These are phyloP conservation scores for Pseudogymnoascus sp. DNA, from an alignment of 2,329 filamentous ascomycete genomes.

Conservation along the genomic window DNA sequence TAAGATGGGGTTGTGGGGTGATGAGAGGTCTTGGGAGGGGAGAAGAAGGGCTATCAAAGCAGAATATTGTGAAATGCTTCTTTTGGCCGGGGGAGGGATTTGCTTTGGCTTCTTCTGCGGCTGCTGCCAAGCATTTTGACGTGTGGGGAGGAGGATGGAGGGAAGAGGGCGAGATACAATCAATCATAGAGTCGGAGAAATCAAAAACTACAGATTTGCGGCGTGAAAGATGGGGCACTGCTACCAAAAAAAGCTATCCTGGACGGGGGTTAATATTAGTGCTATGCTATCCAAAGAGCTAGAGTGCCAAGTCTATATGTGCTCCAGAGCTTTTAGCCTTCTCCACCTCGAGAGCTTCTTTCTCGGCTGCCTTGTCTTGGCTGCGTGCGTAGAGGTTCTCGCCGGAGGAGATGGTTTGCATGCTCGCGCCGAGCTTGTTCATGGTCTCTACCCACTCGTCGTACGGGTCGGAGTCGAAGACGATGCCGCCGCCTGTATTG, in stretches of 20 bases:
- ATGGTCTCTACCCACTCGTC: conserved; percentile 96
- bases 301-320: conserved; percentile 22
- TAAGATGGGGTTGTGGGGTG: conserved; percentile 5
- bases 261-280: not conserved
- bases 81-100: conserved; percentile 12
- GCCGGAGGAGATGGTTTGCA: conserved; percentile 77
- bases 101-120: not conserved
- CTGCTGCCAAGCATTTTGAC: not conserved
- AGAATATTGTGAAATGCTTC: conserved; percentile 49
- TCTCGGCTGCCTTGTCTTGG: not conserved
- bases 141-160: not conserved
- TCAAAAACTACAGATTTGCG: not conserved
- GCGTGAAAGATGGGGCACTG: not conserved
- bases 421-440: conserved; percentile 90
- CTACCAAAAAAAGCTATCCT: not conserved
- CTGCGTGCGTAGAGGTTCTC: conserved; percentile 47
- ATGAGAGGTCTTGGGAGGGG: not conserved
- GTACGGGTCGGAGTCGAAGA: conserved; percentile 84
- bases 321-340: conserved; percentile 11
- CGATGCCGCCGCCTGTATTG: conserved; percentile 69
- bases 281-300: not conserved
- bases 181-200: not conserved
- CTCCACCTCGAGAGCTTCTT: conserved; percentile 8
- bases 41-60: conserved; percentile 23
- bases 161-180: not conserved